phyloP scores from a whole-genome alignment of 345 rosid genomes.

The Euphorbia lathyris region DNA sequence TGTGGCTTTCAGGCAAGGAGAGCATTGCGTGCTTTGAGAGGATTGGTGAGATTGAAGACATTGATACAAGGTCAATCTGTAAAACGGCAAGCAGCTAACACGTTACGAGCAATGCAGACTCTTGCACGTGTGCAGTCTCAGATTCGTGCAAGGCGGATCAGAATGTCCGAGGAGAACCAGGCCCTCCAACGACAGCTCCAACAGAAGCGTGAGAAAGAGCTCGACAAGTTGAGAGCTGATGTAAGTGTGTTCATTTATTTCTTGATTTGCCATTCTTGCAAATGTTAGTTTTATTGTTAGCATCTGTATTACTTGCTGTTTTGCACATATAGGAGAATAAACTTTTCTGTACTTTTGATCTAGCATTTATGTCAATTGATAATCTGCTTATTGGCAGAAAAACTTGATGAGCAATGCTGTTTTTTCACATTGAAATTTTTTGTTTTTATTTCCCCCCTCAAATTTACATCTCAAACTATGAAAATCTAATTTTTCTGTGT shows the following conservation, averaged over 20 bases:
- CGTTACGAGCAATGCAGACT: conserved; percentile 82
- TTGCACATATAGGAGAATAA: too few relatives aligned
- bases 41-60: conserved; percentile 73
- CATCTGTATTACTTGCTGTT: too few relatives aligned
- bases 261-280: not conserved
- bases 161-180: conserved; percentile 88
- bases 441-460: not conserved
- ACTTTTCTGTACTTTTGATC: not conserved
- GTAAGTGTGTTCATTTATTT: conserved; percentile 27
- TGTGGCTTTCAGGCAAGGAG: conserved; percentile 62
- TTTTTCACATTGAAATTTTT: not conserved
- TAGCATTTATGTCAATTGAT: not conserved
- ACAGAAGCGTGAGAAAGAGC: conserved; percentile 50
- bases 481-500: not conserved
- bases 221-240: conserved; percentile 43
- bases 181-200: conserved; percentile 85
- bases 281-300: too few relatives aligned
- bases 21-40: conserved; percentile 83
- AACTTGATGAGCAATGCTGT: not conserved
- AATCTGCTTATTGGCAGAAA: not conserved
- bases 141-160: conserved; percentile 72
- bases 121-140: conserved; percentile 87
- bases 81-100: conserved; percentile 76
- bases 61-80: conserved; percentile 82
- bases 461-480: not conserved